These are phyloP conservation scores for Aquilaria sinensis DNA, from an alignment of 345 rosid species.

Conservation along the genomic window DNA sequence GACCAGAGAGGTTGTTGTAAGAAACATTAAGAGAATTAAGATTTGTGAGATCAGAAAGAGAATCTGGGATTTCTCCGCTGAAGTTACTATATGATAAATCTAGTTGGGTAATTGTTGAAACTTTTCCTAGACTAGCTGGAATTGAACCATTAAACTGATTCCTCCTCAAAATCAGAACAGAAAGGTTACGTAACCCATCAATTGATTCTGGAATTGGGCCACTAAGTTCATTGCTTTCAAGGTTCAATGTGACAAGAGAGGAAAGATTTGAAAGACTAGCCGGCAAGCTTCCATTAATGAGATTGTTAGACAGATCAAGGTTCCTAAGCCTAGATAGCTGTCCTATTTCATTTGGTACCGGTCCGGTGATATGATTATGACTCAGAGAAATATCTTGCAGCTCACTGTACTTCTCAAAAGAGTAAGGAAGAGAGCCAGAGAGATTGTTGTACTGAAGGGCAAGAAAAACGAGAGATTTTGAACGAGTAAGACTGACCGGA, in stretches of 20 bases:
- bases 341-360: conserved; percentile 46
- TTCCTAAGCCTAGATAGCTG: conserved; percentile 31
- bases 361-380: conserved; percentile 51
- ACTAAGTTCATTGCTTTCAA: conserved; percentile 33
- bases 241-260: conserved; percentile 34
- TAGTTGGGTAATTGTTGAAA: conserved; percentile 34
- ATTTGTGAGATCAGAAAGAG: conserved; percentile 37
- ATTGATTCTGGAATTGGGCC: conserved; percentile 36
- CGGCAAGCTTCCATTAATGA: conserved; percentile 48
- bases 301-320: conserved; percentile 51
- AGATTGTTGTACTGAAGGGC: conserved; percentile 54
- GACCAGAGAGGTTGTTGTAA: conserved; percentile 77
- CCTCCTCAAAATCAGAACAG: conserved; percentile 48
- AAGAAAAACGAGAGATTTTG: conserved; percentile 46
- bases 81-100: conserved; percentile 63
- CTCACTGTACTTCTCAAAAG: conserved; percentile 32
- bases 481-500: conserved; percentile 38
- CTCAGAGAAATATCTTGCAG: conserved; percentile 50
- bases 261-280: conserved; percentile 32
- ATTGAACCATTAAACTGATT: conserved; percentile 57
- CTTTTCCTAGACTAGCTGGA: conserved; percentile 46
- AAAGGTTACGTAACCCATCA: conserved; percentile 43
- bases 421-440: conserved; percentile 54
- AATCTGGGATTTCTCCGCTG: conserved; percentile 64
- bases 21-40: conserved; percentile 75